Evolutionary conservation across 108 stramenopile genomes (phyloP).

Genomic region (Epithemia pelagica): DNA sequence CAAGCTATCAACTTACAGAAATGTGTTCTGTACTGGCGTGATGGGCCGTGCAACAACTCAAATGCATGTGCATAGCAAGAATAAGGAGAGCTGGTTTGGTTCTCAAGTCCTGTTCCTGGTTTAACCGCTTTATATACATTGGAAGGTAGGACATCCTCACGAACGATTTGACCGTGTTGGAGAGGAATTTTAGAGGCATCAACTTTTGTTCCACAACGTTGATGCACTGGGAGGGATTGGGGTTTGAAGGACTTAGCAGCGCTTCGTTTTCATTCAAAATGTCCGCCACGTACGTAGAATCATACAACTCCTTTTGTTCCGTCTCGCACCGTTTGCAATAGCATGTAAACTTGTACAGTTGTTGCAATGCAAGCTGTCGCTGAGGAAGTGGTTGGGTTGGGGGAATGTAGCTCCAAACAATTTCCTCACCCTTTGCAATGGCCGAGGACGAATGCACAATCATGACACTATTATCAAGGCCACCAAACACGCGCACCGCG

Average conservation of each 20-base stretch:
- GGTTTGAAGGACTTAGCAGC: neutral
- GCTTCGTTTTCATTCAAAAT: neutral
- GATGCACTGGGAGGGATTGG: neutral
- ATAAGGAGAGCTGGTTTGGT: conserved; percentile 14
- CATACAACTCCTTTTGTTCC: conserved; percentile 14
- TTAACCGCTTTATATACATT: conserved; percentile 28
- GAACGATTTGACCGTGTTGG: neutral
- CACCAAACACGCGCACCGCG: conserved; percentile 59
- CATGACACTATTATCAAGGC: conserved; percentile 27
- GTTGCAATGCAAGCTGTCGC: conserved; percentile 29
- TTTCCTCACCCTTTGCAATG: conserved; percentile 55
- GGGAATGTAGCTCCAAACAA: conserved; percentile 71
- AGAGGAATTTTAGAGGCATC: neutral
- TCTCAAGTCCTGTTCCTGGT: neutral
- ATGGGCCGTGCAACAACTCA: conserved; percentile 45
- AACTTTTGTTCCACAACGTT: neutral
- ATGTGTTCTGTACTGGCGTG: conserved; percentile 78
- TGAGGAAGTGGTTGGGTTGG: conserved; percentile 36
- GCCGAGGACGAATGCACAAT: conserved; percentile 46
- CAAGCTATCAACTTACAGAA: conserved; percentile 22
- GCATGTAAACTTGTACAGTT: conserved; percentile 56
- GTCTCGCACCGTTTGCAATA: conserved; percentile 43
- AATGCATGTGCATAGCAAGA: conserved; percentile 53
- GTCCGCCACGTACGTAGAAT: neutral
- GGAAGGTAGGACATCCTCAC: neutral